These are phyloP conservation scores for Amanita pseudoporphyria DNA, from an alignment of 768 basidiomycete genomes.

Conservation along the genomic window DNA sequence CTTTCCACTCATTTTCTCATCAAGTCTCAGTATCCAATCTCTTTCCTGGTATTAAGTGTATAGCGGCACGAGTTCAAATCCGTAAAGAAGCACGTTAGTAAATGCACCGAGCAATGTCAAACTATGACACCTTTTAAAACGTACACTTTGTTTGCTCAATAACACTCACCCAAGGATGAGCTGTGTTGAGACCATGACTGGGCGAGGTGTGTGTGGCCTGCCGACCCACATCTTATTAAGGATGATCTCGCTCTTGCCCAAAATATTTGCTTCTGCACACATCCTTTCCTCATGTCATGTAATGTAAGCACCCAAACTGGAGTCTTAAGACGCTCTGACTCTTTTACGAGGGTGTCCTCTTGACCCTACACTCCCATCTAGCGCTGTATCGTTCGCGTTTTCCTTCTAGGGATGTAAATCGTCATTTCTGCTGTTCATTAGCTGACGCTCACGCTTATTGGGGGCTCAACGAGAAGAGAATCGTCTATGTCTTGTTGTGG, in stretches of 20 bases:
- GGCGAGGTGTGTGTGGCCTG: not conserved
- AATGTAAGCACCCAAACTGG: too few relatives aligned
- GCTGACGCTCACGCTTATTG: not conserved
- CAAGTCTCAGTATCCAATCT: not conserved
- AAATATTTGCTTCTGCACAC: not conserved
- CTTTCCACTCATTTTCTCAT: too few relatives aligned
- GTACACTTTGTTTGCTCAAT: not conserved
- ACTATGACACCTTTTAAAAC: not conserved
- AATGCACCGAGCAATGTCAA: not conserved
- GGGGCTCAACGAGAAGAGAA: not conserved
- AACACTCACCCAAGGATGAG: not conserved
- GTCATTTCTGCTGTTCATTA: not conserved
- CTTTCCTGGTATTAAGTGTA: not conserved
- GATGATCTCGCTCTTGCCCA: conserved; percentile 1
- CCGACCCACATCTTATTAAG: not conserved
- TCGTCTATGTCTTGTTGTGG: not conserved
- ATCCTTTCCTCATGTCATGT: not conserved
- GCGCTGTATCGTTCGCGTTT: not conserved
- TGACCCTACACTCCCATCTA: not conserved
- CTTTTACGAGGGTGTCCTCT: not conserved
- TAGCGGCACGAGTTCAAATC: not conserved
- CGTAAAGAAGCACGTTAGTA: not conserved
- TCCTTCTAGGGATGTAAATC: not conserved
- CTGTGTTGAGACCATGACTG: conserved; percentile 3
- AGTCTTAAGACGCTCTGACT: not conserved